Evolutionary conservation across 225 moss, liverwort and hornwort species (phyloP).

Genomic region (Physcomitrium patens): DNA sequence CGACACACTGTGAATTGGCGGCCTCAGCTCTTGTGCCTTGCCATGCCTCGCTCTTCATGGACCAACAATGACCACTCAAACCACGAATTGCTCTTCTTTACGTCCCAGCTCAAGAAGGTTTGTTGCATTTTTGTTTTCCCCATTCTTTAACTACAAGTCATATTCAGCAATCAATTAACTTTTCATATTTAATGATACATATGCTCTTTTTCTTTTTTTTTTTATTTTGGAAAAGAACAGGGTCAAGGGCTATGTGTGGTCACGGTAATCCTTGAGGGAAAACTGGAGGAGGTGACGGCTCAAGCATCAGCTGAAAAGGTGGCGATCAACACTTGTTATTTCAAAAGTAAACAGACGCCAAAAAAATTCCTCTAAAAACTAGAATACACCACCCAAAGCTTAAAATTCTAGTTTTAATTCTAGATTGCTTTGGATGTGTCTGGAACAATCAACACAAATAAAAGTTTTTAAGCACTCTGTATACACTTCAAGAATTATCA

Average conservation of each 20-base stretch:
- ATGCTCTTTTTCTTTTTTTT: too few relatives aligned
- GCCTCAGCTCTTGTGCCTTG: conserved; percentile 88
- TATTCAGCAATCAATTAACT: too few relatives aligned
- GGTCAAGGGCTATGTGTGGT: conserved; percentile 93
- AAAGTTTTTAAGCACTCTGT: too few relatives aligned
- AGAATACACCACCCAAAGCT: too few relatives aligned
- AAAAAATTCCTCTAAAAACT: too few relatives aligned
- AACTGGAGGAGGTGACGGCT: conserved; percentile 67
- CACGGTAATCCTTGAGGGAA: conserved; percentile 86
- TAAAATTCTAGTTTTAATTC: too few relatives aligned
- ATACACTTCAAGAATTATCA: too few relatives aligned
- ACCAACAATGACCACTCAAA: conserved; percentile 66
- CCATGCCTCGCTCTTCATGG: conserved; percentile 81
- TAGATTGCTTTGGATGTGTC: too few relatives aligned
- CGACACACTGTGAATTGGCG: conserved; percentile 98
- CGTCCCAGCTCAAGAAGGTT: conserved; percentile 96
- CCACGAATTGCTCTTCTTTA: conserved; percentile 79
- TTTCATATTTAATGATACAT: too few relatives aligned
- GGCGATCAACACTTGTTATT: background rate
- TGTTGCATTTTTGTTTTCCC: background rate
- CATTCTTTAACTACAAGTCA: too few relatives aligned
- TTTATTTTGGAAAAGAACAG: conserved; percentile 39
- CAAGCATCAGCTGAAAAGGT: conserved; percentile 88
- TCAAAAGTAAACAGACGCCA: too few relatives aligned
- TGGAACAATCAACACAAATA: too few relatives aligned